Conservation (phyloP, 495 filamentous ascomycete genomes). For the Penicillium tannophilum region DNA sequence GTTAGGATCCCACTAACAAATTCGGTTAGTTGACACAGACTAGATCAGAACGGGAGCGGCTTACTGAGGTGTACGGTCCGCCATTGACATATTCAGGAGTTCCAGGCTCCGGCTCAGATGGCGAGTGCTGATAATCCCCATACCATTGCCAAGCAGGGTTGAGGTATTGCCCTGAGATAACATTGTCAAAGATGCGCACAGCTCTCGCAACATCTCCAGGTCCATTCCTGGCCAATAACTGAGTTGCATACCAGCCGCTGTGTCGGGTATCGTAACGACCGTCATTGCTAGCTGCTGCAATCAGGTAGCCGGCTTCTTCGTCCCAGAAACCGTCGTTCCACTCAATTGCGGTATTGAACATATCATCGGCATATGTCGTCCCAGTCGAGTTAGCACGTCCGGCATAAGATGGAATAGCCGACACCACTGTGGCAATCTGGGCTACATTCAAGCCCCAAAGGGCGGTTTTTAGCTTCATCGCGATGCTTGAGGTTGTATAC, state of each 20-base stretch:
- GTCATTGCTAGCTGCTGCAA: slow-evolving; percentile 13
- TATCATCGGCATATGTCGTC: slow-evolving; percentile 15
- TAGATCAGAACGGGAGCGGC: not conserved
- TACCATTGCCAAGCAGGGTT: slow-evolving; percentile 40
- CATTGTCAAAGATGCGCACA: slow-evolving; percentile 39
- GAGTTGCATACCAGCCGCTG: slow-evolving; percentile 43
- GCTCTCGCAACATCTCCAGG: slow-evolving; percentile 37
- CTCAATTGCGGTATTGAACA: slow-evolving; percentile 26
- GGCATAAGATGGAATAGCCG: slow-evolving; percentile 7
- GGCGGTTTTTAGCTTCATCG: not conserved
- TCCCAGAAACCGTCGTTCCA: slow-evolving; percentile 27
- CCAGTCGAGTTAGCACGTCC: not conserved
- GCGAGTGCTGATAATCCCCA: slow-evolving; percentile 42
- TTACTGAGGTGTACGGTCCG: slow-evolving; percentile 23
- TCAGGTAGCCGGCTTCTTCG: slow-evolving; percentile 18
- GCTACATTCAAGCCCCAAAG: not conserved
- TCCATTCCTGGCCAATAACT: slow-evolving; percentile 40
- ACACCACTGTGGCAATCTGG: not conserved
- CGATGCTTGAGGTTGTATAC: not conserved
- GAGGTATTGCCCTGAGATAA: slow-evolving; percentile 40
- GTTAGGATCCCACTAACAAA: slow-evolving; percentile 44
- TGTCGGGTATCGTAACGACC: slow-evolving; percentile 36
- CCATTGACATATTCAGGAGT: slow-evolving; percentile 32
- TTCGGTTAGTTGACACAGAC: not conserved
- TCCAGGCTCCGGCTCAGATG: slow-evolving; percentile 42